phyloP scores from a whole-genome alignment of 2,329 filamentous ascomycete genomes.

The Paraphaeosphaeria sporulosa region DNA sequence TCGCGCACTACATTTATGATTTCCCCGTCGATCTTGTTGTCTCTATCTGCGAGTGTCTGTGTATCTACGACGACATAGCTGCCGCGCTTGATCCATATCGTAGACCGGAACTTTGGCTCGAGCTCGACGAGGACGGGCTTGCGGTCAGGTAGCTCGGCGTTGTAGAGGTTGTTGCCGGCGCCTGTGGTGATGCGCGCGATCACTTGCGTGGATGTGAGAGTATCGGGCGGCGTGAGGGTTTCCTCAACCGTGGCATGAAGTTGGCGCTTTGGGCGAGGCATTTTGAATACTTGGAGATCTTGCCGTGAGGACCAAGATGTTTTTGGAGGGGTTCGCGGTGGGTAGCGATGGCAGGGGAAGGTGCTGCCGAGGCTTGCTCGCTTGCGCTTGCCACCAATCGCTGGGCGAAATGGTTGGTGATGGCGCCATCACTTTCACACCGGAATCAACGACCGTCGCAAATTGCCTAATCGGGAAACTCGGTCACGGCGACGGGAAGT shows the following conservation, averaged over 20 bases:
- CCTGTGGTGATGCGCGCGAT: conserved; percentile 82
- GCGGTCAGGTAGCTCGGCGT: conserved; percentile 71
- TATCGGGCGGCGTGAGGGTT: conserved; percentile 66
- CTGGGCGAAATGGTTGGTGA: neutral
- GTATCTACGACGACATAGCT: conserved; percentile 87
- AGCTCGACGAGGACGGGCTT: conserved; percentile 79
- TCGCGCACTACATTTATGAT: conserved; percentile 93
- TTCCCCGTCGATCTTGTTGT: conserved; percentile 83
- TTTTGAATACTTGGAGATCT: conserved; percentile 42
- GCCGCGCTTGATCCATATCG: conserved; percentile 90
- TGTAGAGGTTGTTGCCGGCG: conserved; percentile 89
- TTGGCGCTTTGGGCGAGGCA: conserved; percentile 79
- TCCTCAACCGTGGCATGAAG: conserved; percentile 80
- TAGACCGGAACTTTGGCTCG: conserved; percentile 83
- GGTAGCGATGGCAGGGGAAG: neutral
- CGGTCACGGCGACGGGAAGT: neutral
- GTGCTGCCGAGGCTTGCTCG: conserved; percentile 1
- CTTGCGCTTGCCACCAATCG: neutral
- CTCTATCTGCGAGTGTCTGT: conserved; percentile 67
- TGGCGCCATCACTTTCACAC: neutral
- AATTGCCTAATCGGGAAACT: neutral
- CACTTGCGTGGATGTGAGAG: conserved; percentile 60
- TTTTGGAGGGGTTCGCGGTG: neutral
- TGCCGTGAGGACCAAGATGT: neutral
- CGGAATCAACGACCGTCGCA: neutral